Evolutionary conservation across 164 flowering plant genomes (phyloP), one percentile per base, ranked within the genome.

Genomic region (Akebia trifoliata): DNA sequence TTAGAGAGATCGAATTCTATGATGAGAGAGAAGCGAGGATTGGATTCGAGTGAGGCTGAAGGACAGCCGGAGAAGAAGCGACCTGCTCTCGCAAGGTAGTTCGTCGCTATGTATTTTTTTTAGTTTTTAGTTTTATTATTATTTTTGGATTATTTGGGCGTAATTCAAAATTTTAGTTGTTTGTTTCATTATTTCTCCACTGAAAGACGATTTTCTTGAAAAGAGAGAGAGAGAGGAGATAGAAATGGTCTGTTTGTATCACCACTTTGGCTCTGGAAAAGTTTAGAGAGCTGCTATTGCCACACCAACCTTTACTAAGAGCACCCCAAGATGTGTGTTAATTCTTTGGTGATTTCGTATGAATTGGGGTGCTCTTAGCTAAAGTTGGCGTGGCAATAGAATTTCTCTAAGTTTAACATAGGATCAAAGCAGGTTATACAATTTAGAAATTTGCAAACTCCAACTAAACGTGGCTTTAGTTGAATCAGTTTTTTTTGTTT

Each of bases 81-180:
- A 5, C 92, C 94, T 12, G 94, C 97, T 63, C 76, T 89, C 3
- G 86, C 94, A 5, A 90, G 94, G 97, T 90, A 25, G n/a, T 4
- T 53, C 8, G 96, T 2, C 10, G 3, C 21, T 2, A 53, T 4
- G 51, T 52, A 11, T 30, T 89, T 54, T 7, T 57, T 53, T 12
- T 35, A n/a, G 37, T 45, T 4, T 28, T 26, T 57, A 28, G 20
- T 15, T 31, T 35, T 38, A 8, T 35, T 5, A 21, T 24, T 32
- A n/a, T n/a, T n/a, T n/a, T n/a, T n/a, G n/a, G n/a, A 3, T 32
- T n/a, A n/a, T 14, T 20, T 28, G 6, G 20, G 21, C 30, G 29
- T 30, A 2, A 15, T 48, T n/a, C n/a, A n/a, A n/a, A n/a, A n/a
- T n/a, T n/a, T n/a, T n/a, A n/a, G n/a, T n/a, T 28, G 24, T 12